phyloP scores from a whole-genome alignment of 768 basidiomycete species.

The Ramaria sp. region DNA sequence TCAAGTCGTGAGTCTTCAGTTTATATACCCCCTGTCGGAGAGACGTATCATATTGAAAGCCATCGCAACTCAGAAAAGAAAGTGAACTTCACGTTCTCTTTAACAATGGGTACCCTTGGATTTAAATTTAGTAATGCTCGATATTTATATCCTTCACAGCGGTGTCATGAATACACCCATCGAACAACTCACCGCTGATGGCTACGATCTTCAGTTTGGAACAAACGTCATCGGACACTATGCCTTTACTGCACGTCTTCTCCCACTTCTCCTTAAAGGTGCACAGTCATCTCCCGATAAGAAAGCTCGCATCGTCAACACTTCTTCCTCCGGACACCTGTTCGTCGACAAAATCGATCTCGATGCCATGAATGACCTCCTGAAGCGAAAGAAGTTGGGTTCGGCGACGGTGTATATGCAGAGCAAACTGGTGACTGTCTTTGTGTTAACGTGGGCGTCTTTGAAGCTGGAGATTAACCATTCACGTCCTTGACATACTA shows the following conservation, averaged over 20 bases:
- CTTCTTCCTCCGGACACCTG: slow-evolving; percentile 29
- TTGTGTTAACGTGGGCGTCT: too few species aligned
- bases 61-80: slow-evolving; percentile 32
- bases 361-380: too few species aligned
- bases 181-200: background rate
- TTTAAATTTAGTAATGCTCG: background rate
- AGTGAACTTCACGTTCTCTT: slow-evolving; percentile 34
- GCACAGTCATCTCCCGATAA: slow-evolving; percentile 30
- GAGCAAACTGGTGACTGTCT: slow-evolving; percentile 40
- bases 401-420: slow-evolving; percentile 29
- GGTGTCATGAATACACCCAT: slow-evolving; percentile 8
- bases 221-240: slow-evolving; percentile 52
- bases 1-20: slow-evolving; percentile 15
- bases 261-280: slow-evolving; percentile 36
- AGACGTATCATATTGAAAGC: too few species aligned
- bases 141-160: background rate
- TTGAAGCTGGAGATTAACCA: too few species aligned
- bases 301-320: slow-evolving; percentile 37
- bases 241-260: slow-evolving; percentile 43
- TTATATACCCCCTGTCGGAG: too few species aligned
- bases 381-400: too few species aligned
- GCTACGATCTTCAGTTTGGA: slow-evolving; percentile 28
- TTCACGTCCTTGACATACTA: too few species aligned
- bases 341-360: slow-evolving; percentile 12
- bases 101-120: slow-evolving; percentile 38